Base-by-base conservation (phyloP, 305 asterid genomes). In the Salvia sclarea region DNA sequence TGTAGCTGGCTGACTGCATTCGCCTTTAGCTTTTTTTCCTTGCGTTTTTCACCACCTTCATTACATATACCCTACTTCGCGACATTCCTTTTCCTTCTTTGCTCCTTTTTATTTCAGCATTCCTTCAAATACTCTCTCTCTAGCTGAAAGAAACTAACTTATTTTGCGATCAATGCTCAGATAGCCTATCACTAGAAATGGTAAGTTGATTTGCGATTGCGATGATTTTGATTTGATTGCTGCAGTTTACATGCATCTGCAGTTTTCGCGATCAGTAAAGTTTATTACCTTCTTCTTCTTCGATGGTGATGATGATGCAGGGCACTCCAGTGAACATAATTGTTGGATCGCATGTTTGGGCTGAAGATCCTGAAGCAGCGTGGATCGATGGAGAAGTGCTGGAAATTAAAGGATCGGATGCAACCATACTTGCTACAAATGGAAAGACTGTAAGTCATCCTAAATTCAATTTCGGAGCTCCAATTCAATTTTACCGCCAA, bases 311-410 rank as follows among this genome's bases (percentile, higher is more conserved):
- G 63, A 82, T 79, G 73, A 72, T 71, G 47, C 91, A 91, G 96
- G 98, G 98, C 68, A 91, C 96, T 55, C 98, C 98, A 1, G 91
- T 91, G 37, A 91, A 89, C 78, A 91, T 91, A 6, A 89, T 91
- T 5, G 94, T 84, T 63, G 96, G 98, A 86, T 85, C 95, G 64
- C 96, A 87, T 53, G 98, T 91, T 61, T 87, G 98, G 98, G 84
- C 71, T 8, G 98, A 89, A 80, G 98, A 91, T 83, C 89, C 89
- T 64, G 96, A 89, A 58, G 61, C 56, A 45, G 89, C 96, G 77
- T 89, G 98, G 98, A 83, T 89, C 53, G 95, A 91, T 78, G 98
- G 98, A 44, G 80, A 86, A 75, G 98, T 91, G 3, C 21, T 75
- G 35, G 83, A 86, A 64, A 91, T 89, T 73, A 86, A 86, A 79